Base-by-base conservation (phyloP, 75 land plant species). In the Ceratopteris richardii region DNA sequence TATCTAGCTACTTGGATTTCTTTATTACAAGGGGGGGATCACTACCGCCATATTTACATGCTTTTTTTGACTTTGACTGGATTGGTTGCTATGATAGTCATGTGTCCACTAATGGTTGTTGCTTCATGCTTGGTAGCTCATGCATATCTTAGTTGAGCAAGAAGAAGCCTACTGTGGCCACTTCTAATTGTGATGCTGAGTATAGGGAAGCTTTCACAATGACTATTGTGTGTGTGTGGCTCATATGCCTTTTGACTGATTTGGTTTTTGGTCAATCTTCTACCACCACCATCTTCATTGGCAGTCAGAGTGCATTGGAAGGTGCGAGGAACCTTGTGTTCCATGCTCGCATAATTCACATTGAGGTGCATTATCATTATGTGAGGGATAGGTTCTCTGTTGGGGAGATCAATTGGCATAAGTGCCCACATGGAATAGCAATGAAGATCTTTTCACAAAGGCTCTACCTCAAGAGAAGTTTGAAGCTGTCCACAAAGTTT, bases 121-220 rank as follows among this genome's bases (percentile, higher is more conserved):
- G 21, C 17, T 46, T n/a, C 48, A 46, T 46, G 21, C 48, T 46
- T 46, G 21, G 48, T 20, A 46, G 21, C 21, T 46, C 48, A 46
- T 46, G 4, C 48, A 46, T 46, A 46, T 46, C 48, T n/a, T 46
- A 17, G 48, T 46, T 46, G 48, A 46, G 48, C 12, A 46, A 46
- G 21, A 46, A 46, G 21, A n/a, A 5, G 21, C 48, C 48, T 20
- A 46, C 14, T 5, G 21, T 20, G 21, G 21, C 48, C 48, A 46
- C 48, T 5, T 14, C 21, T 46, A 46, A 14, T 46, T 46, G 48
- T 46, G 48, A 46, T 2, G 14, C 48, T 46, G 21, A 46, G 21
- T 46, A 46, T 2, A 46, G n/a, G 48, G 21, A 2, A 46, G 48
- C 14, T 46, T 46, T 46, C 37, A 33, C 37, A 33, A 4, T 9